These are phyloP conservation scores for Clonostachys solani DNA, from an alignment of 2,329 filamentous ascomycete species.

Conservation along the genomic window DNA sequence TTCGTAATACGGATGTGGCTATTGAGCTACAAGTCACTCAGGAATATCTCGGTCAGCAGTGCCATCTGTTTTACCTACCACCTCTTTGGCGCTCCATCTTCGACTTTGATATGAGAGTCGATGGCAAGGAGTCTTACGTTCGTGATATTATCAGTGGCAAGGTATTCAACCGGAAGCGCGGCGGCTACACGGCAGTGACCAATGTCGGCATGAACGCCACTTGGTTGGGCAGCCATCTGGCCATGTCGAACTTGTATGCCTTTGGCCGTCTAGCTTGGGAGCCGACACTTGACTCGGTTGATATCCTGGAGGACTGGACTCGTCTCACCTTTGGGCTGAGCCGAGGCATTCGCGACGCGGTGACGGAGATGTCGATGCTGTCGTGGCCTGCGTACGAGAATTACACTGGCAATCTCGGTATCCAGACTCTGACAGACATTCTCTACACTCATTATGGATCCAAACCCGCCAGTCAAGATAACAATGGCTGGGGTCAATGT, in stretches of 20 bases:
- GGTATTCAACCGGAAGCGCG: slow-evolving; percentile 50
- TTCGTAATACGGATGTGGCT: slow-evolving; percentile 38
- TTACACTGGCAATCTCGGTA: slow-evolving; percentile 66
- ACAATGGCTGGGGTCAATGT: slow-evolving; percentile 67
- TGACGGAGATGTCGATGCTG: slow-evolving; percentile 60
- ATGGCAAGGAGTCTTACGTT: slow-evolving; percentile 49
- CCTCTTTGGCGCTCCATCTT: slow-evolving; percentile 66
- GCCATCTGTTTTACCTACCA: slow-evolving; percentile 62
- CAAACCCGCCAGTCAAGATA: slow-evolving; percentile 61
- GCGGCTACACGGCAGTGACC: slow-evolving; percentile 62
- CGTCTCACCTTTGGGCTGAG: slow-evolving; percentile 60
- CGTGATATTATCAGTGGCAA: slow-evolving; percentile 57
- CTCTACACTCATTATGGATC: slow-evolving; percentile 64
- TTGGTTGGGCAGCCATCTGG: slow-evolving; percentile 66
- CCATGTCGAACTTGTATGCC: slow-evolving; percentile 69
- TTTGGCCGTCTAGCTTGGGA: slow-evolving; percentile 66
- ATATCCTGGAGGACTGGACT: slow-evolving; percentile 61
- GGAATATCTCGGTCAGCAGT: slow-evolving; percentile 69
- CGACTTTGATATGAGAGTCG: slow-evolving; percentile 62
- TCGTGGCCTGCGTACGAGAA: slow-evolving; percentile 71
- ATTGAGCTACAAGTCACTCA: slow-evolving; percentile 66
- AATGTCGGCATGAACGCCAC: slow-evolving; percentile 63
- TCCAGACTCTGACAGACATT: slow-evolving; percentile 67
- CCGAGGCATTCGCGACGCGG: slow-evolving; percentile 47
- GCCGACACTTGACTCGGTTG: slow-evolving; percentile 33